phyloP scores from a whole-genome alignment of 2,329 filamentous ascomycete genomes.

The Ophiocordyceps unilateralis region DNA sequence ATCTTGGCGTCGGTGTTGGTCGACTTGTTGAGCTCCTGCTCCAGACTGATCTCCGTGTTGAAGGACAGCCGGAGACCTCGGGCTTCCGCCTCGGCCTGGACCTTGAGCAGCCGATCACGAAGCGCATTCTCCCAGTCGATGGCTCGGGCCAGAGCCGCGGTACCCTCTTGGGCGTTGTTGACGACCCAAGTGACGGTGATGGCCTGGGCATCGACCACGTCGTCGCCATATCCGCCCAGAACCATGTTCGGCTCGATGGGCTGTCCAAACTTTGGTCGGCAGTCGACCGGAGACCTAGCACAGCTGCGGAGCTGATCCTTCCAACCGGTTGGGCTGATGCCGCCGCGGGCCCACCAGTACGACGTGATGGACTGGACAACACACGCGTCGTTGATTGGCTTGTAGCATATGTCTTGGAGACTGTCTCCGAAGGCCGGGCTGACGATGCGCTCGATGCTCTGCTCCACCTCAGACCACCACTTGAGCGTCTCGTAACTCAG shows the following conservation, averaged over 20 bases:
- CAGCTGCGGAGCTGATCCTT: conserved; percentile 54
- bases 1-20: conserved; percentile 98
- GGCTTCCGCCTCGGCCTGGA: conserved; percentile 61
- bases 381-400: conserved; percentile 75
- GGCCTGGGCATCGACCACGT: conserved; percentile 58
- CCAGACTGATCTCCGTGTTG: conserved; percentile 85
- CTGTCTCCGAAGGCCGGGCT: conserved; percentile 50
- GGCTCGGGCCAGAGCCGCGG: conserved; percentile 50
- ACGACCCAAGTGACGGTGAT: conserved; percentile 92
- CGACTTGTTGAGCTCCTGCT: conserved; percentile 92
- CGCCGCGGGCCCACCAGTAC: conserved; percentile 56
- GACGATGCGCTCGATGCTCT: conserved; percentile 54
- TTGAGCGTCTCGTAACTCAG: conserved; percentile 72
- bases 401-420: conserved; percentile 80
- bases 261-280: conserved; percentile 76
- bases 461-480: conserved; percentile 92
- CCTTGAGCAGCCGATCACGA: conserved; percentile 54
- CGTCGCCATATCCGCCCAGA: conserved; percentile 59
- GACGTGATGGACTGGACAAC: conserved; percentile 85
- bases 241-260: conserved; percentile 75
- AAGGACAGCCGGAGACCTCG: conserved; percentile 80
- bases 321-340: conserved; percentile 39
- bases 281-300: conserved; percentile 62
- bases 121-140: conserved; percentile 82
- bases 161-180: conserved; percentile 65